Base-by-base conservation (phyloP, 371 early-diverging fungal species). In the Apophysomyces elegans region DNA sequence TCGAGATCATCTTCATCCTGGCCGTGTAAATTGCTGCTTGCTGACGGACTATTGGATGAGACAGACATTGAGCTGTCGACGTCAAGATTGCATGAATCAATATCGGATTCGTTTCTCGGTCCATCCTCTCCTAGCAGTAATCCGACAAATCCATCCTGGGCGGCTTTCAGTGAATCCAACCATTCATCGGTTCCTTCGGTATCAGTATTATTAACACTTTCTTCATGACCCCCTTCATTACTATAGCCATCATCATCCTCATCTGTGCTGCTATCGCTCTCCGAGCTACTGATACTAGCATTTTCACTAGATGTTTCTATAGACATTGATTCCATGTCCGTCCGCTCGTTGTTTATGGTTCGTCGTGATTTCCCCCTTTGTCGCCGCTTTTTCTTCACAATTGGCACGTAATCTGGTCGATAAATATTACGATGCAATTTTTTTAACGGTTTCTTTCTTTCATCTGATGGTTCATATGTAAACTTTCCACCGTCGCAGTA, bases 401-500 rank as follows among this genome's bases (percentile, higher is more conserved):
- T 26, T 1, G 84, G 84, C 0, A 75, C 59, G 47, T 83, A 83
- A 57, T 83, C 81, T 2, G 84, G 84, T 50, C 75, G 63, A 56
- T 83, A 83, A 4, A 59, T 58, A 6, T 50, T 64, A 7, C 72
- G 66, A 47, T 69, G 70, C 21, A 21, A 50, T 50, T 50, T 50
- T 4, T 26, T 16, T 9, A 26, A 18, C 4, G 54, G 4, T 21
- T 21, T 50, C 54, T 50, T 50, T 18, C 7, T 21, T 50, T 64
- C 37, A n/a, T 66, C 58, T 13, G 39, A 37, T 47, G 71, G 69
- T 5, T 69, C 59, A 37, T 79, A 80, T 21, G 70, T 78, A 50
- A 83, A 83, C 65, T 83, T 83, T 1, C 84, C 84, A n/a, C 84
- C 84, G 18, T 73, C 67, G 11, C 59, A 66, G 44, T 83, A 83